Base-by-base conservation (phyloP, 2,329 filamentous ascomycete genomes). In the Calycina herbarum region DNA sequence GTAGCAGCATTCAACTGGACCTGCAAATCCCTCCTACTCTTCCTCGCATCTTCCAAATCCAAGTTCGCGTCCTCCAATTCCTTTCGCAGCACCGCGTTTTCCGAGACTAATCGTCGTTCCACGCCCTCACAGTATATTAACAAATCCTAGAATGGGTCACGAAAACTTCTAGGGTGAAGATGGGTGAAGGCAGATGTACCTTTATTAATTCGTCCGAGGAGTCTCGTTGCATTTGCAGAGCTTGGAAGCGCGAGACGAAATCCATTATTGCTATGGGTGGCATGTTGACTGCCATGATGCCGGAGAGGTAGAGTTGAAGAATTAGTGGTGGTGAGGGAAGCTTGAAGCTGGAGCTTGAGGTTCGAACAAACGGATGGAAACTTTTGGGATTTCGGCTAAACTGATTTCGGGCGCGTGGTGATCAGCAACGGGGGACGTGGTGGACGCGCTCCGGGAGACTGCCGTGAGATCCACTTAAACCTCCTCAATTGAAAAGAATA, bases 21-120 rank as follows among this genome's bases (percentile, higher is more conserved):
- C 72, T 86, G 82, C 48, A 86, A 74, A 7, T 85, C 82, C 64
- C 83, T 77, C 67, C 82, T 78, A 4, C 80, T 79, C 29, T 79
- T 78, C 7, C 76, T 79, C n/a, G 83, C 79, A 73, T 83, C 79
- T 7, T 79, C 77, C 15, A 86, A 78, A 69, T 87, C 84, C 66
- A 86, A 78, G 61, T 80, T 77, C 40, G 77, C 73, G 68, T 83
- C 77, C 56, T 74, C 75, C 11, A 86, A 72, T 65, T 82, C 75
- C 45, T 78, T 74, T 57, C 67, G 70, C 5, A 87, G 76, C 8
- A 71, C 71, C 1, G 71, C 68, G 67, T 82, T 85, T 70, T 87
- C 82, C 42, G 77, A 71, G 27, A 77, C 77, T 3, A 84, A 73
- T 5, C 65, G 72, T 20, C 74, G 76, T 71, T 87, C 82, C 59